Base-by-base conservation (phyloP, 2,329 filamentous ascomycete species). In the Fusarium gaditjirri region DNA sequence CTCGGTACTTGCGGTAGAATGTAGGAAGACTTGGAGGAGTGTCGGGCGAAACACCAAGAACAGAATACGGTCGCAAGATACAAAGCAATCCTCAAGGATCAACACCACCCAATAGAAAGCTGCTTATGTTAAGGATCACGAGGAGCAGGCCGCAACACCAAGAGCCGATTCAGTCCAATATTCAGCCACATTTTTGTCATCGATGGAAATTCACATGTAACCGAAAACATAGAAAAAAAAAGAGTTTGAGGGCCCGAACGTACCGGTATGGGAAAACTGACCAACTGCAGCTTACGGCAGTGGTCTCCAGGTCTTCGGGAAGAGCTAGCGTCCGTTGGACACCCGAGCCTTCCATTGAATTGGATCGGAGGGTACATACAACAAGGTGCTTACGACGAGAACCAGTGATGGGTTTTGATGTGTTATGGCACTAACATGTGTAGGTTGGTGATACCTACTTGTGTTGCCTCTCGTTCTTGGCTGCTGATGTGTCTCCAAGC, bases 121-220 rank as follows among this genome's bases (percentile, higher is more conserved):
- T 33, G 42, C 38, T 38, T 56, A 14, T 57, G 21, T 17, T 27
- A 42, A 16, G 35, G 43, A 41, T 60, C 53, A 72, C 54, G 52
- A 50, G 65, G 54, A 57, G 41, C 38, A 56, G 42, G 41, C 21
- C 23, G 23, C 33, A 17, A n/a, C 19, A 53, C 49, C 49, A 53
- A 29, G 49, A 38, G 44, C 23, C 25, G 21, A 19, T 35, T 36
- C 25, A 38, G 35, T 33, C 29, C n/a, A 46, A 46, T 46, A 27
- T 64, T 55, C 56, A 71, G 56, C 61, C 38, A 66, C 58, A 53
- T 17, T 44, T 53, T 43, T 53, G 41, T 41, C 36, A 46, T 38
- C 53, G 46, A 43, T 33, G 44, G n/a, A 56, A 55, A 70, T 76
- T 76, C 75, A 76, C 75, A 76, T 76, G 75, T 65, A 75, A 76